These are phyloP conservation scores for Cavenderia fasciculata DNA, from an alignment of 78 protist genomes.

Conservation along the genomic window DNA sequence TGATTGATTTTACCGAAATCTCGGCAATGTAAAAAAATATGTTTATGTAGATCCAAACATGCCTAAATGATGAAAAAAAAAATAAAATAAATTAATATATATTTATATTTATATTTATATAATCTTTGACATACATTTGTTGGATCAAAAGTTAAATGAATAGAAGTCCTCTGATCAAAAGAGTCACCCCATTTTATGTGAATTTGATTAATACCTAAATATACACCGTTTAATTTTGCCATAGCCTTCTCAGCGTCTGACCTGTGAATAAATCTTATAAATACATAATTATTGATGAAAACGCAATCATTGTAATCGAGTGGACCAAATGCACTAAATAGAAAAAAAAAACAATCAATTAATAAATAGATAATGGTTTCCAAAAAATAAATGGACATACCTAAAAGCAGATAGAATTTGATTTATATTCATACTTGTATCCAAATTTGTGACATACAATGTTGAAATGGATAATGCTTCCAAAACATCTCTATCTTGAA, in stretches of 20 bases:
- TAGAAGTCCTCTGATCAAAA: constrained; percentile 8
- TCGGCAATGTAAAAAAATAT: neutral
- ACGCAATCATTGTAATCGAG: constrained; percentile 5
- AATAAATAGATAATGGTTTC: neutral
- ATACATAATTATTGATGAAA: constrained; percentile 22
- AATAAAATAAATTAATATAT: neutral
- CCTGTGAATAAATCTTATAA: neutral
- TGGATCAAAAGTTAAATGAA: constrained; percentile 23
- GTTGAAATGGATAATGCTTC: constrained; percentile 13
- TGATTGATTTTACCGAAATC: constrained; percentile 44
- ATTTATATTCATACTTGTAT: neutral
- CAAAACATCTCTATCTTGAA: neutral
- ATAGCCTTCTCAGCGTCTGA: constrained; percentile 26
- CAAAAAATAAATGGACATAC: neutral
- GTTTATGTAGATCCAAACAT: neutral
- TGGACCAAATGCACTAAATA: constrained; percentile 12
- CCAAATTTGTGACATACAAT: constrained; percentile 5
- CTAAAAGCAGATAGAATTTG: neutral
- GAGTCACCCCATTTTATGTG: constrained; percentile 40
- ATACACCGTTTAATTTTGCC: neutral
- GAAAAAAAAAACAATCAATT: neutral
- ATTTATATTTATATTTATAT: neutral
- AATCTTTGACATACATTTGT: neutral
- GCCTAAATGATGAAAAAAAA: neutral
- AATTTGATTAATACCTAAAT: constrained; percentile 2